Percentiles rank a stretch among this genome's conserved stretches.
These are phyloP conservation scores for Phycomyces blakesleeanus DNA, from an alignment of 192 early-diverging fungal genomes.

Conservation along the genomic window DNA sequence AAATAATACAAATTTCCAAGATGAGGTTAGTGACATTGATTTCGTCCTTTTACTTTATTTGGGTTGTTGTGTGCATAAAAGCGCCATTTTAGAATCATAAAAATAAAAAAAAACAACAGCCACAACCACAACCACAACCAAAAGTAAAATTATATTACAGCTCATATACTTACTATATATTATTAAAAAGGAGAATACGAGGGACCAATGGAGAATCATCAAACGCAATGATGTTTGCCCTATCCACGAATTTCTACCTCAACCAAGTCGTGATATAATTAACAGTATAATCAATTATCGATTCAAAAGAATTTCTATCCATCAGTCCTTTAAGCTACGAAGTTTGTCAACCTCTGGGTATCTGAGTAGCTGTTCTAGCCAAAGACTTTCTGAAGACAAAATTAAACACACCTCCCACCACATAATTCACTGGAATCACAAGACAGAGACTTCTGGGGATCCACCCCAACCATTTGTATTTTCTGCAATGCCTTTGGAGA, in stretches of 20 bases:
- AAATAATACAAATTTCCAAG: not conserved
- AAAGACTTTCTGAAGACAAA: no score
- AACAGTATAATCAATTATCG: constrained; percentile 5
- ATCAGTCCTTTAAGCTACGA: constrained; percentile 11
- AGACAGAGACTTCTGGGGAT: no score
- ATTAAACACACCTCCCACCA: no score
- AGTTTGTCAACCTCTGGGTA: constrained; percentile 8
- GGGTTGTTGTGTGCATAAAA: no score
- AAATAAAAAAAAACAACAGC: no score
- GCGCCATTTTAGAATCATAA: no score
- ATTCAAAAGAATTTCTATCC: constrained; percentile 2
- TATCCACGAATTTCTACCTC: constrained; percentile 19
- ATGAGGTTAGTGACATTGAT: not conserved
- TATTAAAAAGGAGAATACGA: not conserved
- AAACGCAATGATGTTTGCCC: constrained; percentile 24
- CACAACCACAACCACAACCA: no score
- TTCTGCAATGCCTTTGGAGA: no score
- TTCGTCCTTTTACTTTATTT: no score
- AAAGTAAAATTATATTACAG: no score
- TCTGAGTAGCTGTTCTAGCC: constrained; percentile 1
- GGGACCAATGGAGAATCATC: constrained; percentile 15
- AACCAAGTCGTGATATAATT: constrained; percentile 4
- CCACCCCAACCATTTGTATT: no score
- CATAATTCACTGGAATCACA: no score
- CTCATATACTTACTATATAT: not conserved